Evolutionary conservation across 2,329 filamentous ascomycete species (phyloP).

Genomic region (Fusarium camptoceras): DNA sequence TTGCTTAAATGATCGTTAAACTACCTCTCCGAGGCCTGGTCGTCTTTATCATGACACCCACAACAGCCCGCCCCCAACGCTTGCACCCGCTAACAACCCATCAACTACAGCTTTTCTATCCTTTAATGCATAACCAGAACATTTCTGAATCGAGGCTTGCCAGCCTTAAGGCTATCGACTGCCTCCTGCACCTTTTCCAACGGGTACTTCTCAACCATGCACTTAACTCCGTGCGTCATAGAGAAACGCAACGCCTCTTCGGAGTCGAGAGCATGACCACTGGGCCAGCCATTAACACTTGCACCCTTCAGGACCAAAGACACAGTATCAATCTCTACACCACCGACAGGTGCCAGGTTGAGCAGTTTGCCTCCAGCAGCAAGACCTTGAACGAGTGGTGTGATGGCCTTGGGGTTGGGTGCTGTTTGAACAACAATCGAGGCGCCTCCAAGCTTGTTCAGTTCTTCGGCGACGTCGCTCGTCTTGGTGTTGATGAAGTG

Average conservation of each 20-base stretch:
- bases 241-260: constrained; percentile 77
- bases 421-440: constrained; percentile 72
- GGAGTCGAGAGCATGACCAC: constrained; percentile 71
- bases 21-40: too few relatives aligned
- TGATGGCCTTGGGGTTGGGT: constrained; percentile 67
- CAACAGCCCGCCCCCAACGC: not conserved
- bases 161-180: constrained; percentile 55
- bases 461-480: constrained; percentile 62
- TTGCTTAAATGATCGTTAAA: not conserved
- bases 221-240: constrained; percentile 69
- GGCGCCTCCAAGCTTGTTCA: constrained; percentile 70
- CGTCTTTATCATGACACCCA: accelerated
- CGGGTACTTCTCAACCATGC: constrained; percentile 73
- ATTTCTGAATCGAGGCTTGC: constrained; percentile 60
- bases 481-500: constrained; percentile 64
- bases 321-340: constrained; percentile 57
- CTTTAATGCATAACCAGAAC: constrained; percentile 51
- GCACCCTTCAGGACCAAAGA: constrained; percentile 63
- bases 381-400: constrained; percentile 65
- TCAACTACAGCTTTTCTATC: not conserved
- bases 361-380: constrained; percentile 68
- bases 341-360: constrained; percentile 65
- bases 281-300: constrained; percentile 72
- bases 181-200: constrained; percentile 63
- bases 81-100: not conserved